phyloP scores from a whole-genome alignment of 345 rosid genomes.

The Euphorbia lathyris region DNA sequence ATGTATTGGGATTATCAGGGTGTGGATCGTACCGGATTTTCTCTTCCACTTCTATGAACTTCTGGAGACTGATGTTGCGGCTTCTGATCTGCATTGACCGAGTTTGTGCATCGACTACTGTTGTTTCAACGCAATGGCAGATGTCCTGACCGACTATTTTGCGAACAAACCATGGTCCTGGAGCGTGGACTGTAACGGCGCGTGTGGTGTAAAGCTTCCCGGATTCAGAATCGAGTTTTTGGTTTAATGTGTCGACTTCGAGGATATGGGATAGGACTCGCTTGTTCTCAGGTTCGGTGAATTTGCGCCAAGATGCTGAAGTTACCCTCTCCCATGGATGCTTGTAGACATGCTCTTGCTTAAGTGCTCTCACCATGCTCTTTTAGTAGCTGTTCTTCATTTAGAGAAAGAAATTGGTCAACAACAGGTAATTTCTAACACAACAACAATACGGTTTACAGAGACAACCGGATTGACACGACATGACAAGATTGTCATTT shows the following conservation, averaged over 20 bases:
- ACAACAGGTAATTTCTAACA: not conserved
- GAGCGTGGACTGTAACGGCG: conserved; percentile 78
- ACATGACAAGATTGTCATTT: too few species aligned
- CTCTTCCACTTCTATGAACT: conserved; percentile 91
- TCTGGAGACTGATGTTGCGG: conserved; percentile 79
- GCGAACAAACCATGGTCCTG: conserved; percentile 93
- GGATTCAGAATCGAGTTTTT: conserved; percentile 49
- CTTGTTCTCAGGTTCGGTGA: conserved; percentile 88
- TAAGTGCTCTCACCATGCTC: conserved; percentile 70
- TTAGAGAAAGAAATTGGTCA: not conserved
- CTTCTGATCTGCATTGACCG: conserved; percentile 87
- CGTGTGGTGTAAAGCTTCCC: conserved; percentile 91
- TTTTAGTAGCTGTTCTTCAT: conserved; percentile 3
- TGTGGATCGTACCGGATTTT: conserved; percentile 79
- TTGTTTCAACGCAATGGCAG: conserved; percentile 88
- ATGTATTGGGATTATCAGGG: conserved; percentile 69
- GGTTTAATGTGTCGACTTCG: conserved; percentile 82
- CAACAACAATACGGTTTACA: too few species aligned
- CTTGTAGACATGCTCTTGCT: conserved; percentile 85
- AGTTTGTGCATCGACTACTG: conserved; percentile 72
- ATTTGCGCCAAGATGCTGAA: conserved; percentile 98
- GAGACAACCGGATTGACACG: too few species aligned
- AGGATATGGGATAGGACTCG: conserved; percentile 72
- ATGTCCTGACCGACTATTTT: conserved; percentile 86
- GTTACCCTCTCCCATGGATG: conserved; percentile 99